Conservation (phyloP, 306 rosid species). For the Prunus persica region Prunus_persica_NCBIv2 NC_034014.1:3735001-3735500, state of each 20-base stretch:
- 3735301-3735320: not conserved
- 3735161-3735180: constrained; percentile 79
- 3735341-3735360: not conserved
- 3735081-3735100: constrained; percentile 66
- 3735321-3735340: not conserved
- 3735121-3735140: constrained; percentile 57
- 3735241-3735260: constrained; percentile 88
- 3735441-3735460: constrained; percentile 98
- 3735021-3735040: constrained; percentile 84
- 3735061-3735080: constrained; percentile 68
- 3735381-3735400: constrained; percentile 16
- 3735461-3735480: constrained; percentile 85
- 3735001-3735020: constrained; percentile 37
- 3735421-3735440: constrained; percentile 44
- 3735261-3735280: constrained; percentile 77
- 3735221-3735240: constrained; percentile 84
- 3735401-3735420: constrained; percentile 19
- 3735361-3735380: not conserved
- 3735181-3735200: constrained; percentile 99
- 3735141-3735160: constrained; percentile 84
- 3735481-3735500: constrained; percentile 78
- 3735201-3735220: constrained; percentile 83
- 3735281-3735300: not conserved
- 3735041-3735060: constrained; percentile 74
- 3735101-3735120: constrained; percentile 46